Conservation (phyloP, 2,329 filamentous ascomycete species). For the Pseudonectria foliicola region DNA sequence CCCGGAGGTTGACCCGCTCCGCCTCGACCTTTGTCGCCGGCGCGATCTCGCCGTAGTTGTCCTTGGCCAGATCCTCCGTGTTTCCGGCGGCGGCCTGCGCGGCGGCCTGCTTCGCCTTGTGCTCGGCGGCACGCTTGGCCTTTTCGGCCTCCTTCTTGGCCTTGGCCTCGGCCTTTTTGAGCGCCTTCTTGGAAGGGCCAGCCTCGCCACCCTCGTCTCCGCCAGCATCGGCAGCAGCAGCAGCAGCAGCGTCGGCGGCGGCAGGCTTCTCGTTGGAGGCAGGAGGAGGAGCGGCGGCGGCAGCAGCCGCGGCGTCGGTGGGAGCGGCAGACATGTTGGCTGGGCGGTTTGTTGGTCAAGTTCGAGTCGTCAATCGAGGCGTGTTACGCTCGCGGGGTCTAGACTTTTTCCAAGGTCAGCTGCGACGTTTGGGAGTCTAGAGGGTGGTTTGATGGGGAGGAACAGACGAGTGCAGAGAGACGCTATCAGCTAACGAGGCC, state of each 20-base stretch:
- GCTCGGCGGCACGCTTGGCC: conserved; percentile 63
- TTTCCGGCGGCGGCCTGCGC: conserved; percentile 59
- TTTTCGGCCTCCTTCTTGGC: conserved; percentile 85
- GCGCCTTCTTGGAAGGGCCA: conserved; percentile 46
- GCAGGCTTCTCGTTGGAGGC: conserved; percentile 11
- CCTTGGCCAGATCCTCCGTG: conserved; percentile 61
- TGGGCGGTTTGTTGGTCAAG: neutral
- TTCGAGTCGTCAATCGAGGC: neutral
- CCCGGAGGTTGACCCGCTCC: conserved; percentile 52
- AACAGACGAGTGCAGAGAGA: too few species aligned
- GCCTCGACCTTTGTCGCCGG: conserved; percentile 51
- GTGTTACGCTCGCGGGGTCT: too few species aligned
- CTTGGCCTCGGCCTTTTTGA: conserved; percentile 80
- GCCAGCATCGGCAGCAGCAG: too few species aligned
- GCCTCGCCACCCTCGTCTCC: conserved; percentile 14
- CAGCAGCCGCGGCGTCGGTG: conserved; percentile 6
- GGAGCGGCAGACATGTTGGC: conserved; percentile 17
- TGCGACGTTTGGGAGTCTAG: too few species aligned
- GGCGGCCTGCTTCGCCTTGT: conserved; percentile 64
- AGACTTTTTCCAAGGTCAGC: too few species aligned
- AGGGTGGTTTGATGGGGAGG: too few species aligned
- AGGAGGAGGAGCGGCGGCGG: conserved; percentile 6
- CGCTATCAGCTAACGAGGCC: too few species aligned
- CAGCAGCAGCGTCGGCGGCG: conserved; percentile 1
- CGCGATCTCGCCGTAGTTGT: conserved; percentile 71